These are phyloP conservation scores for Boletus tomentosulus DNA, from an alignment of 768 basidiomycete species.

Conservation along the genomic window DNA sequence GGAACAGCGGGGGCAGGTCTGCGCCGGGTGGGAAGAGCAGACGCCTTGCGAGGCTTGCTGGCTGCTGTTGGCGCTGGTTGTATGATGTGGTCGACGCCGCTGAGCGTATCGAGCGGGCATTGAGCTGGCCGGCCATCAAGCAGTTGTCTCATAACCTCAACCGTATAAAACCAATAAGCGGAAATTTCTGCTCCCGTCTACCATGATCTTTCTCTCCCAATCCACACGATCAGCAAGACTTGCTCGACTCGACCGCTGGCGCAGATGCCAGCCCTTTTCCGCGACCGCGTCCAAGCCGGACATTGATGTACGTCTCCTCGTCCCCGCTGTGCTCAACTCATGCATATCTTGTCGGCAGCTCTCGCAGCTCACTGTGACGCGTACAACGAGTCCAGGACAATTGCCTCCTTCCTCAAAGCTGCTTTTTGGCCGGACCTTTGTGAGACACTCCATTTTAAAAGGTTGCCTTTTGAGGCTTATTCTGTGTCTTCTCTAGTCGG, in stretches of 20 bases:
- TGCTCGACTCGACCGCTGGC: not conserved
- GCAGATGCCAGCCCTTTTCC: slow-evolving; percentile 16
- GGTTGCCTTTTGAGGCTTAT: slow-evolving; percentile 7
- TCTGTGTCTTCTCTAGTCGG: slow-evolving; percentile 45
- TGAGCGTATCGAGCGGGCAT: slow-evolving; percentile 19
- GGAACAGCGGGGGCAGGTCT: slow-evolving; percentile 52
- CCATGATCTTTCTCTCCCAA: slow-evolving; percentile 6
- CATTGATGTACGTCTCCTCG: slow-evolving; percentile 42
- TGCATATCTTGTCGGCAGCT: slow-evolving; percentile 35
- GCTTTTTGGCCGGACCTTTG: slow-evolving; percentile 83
- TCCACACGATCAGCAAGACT: slow-evolving; percentile 11
- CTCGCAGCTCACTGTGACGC: slow-evolving; percentile 46
- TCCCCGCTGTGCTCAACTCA: not conserved
- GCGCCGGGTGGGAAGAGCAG: slow-evolving; percentile 53
- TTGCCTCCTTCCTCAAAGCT: slow-evolving; percentile 64
- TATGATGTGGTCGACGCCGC: slow-evolving; percentile 20
- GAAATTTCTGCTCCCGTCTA: not conserved
- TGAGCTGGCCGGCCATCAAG: slow-evolving; percentile 7
- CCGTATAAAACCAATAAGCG: slow-evolving; percentile 24
- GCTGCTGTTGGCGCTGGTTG: slow-evolving; percentile 22
- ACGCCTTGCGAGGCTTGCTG: slow-evolving; percentile 45
- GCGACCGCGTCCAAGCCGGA: slow-evolving; percentile 32
- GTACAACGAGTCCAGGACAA: slow-evolving; percentile 50
- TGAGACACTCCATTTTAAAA: slow-evolving; percentile 32
- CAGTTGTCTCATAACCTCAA: not conserved